Conservation (phyloP, 257 asterid species). For the Mitragyna speciosa region DNA sequence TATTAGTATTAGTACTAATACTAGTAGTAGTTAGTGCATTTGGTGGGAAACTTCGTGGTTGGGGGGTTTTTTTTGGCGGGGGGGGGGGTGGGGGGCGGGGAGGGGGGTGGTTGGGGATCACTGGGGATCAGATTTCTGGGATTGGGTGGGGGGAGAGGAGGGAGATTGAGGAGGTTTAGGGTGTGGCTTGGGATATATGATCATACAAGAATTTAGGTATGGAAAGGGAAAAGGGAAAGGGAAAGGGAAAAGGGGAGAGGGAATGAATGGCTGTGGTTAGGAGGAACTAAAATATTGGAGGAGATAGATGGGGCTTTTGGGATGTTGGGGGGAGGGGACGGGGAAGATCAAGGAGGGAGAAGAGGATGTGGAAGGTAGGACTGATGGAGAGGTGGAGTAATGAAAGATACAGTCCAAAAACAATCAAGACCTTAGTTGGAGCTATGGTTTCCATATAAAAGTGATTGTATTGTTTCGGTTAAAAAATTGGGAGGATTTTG, state of each 20-base stretch:
- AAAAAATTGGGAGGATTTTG: background rate
- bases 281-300: too few species aligned
- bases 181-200: background rate
- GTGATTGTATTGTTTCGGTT: background rate
- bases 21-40: constrained; percentile 1
- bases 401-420: background rate
- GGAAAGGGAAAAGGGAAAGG: background rate
- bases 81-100: background rate
- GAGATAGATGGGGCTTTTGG: too few species aligned
- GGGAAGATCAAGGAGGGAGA: background rate
- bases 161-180: background rate
- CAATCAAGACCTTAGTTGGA: background rate
- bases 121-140: background rate
- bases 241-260: too few species aligned
- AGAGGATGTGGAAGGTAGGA: background rate
- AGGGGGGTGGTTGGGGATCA: background rate
- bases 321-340: background rate
- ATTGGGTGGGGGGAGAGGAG: too few species aligned
- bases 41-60: background rate
- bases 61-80: background rate
- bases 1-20: background rate
- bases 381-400: background rate
- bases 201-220: background rate
- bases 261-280: too few species aligned
- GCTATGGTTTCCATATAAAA: background rate